A percentile compares a stretch with the other conserved stretches of the same genome.
phyloP scores from a whole-genome alignment of 2,329 filamentous ascomycete genomes.

The Calonectria honghensis region DNA sequence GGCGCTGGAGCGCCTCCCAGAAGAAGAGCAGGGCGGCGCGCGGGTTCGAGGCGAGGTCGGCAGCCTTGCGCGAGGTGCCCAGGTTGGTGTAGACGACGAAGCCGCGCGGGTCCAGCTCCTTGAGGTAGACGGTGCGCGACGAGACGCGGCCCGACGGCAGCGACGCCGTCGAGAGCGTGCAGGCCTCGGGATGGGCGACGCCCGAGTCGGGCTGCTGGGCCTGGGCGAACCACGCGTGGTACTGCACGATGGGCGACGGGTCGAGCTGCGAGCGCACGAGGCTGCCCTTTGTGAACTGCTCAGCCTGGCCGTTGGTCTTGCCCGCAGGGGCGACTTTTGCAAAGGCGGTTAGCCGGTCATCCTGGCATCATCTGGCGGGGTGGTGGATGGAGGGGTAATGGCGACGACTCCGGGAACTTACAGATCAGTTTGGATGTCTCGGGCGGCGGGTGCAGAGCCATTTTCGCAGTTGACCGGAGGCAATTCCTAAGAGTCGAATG shows the following conservation, averaged over 20 bases:
- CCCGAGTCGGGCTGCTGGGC: constrained; percentile 72
- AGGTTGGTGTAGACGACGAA: constrained; percentile 98
- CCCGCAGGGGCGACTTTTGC: constrained; percentile 78
- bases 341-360: background rate
- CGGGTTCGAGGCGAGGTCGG: constrained; percentile 82
- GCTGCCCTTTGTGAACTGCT: constrained; percentile 81
- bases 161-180: constrained; percentile 88
- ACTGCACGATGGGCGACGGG: constrained; percentile 84
- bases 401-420: constrained; percentile 51
- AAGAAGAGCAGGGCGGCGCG: constrained; percentile 91
- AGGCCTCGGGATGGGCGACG: constrained; percentile 89
- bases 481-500: constrained; percentile 42
- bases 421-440: constrained; percentile 69
- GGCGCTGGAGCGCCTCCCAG: constrained; percentile 90
- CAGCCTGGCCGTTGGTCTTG: constrained; percentile 77
- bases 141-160: constrained; percentile 90
- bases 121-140: constrained; percentile 92
- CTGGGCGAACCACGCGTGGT: constrained; percentile 90
- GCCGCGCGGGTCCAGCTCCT: constrained; percentile 88
- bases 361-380: constrained; percentile 17
- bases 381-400: constrained; percentile 29
- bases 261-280: constrained; percentile 78
- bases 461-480: constrained; percentile 57
- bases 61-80: constrained; percentile 82
- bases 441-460: constrained; percentile 67